Conservation (phyloP, 805 yeast genomes). For the Geotrichum ghanense region DNA sequence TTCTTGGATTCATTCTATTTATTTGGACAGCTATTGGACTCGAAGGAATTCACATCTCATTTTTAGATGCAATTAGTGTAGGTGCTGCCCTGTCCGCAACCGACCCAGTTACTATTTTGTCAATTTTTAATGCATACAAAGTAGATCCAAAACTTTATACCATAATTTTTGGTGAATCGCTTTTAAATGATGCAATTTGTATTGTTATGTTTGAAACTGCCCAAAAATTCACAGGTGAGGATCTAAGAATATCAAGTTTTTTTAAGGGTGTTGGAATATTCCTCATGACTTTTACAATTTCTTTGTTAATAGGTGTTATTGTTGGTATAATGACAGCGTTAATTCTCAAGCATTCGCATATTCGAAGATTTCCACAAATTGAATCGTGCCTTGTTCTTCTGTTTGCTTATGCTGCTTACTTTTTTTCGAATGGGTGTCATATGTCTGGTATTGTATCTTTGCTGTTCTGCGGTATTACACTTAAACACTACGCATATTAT, state of each 20-base stretch:
- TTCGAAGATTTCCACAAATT: slow-evolving; percentile 90
- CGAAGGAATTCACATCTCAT: slow-evolving; percentile 78
- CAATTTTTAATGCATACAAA: slow-evolving; percentile 93
- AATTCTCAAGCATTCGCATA: slow-evolving; percentile 80
- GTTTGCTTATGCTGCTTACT: slow-evolving; percentile 91
- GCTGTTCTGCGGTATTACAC: slow-evolving; percentile 89
- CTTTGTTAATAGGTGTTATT: slow-evolving; percentile 78
- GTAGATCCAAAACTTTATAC: slow-evolving; percentile 97
- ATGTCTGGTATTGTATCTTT: slow-evolving; percentile 98
- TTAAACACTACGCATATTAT: slow-evolving; percentile 93
- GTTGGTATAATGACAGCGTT: slow-evolving; percentile 85
- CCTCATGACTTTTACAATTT: slow-evolving; percentile 83
- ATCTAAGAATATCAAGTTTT: slow-evolving; percentile 40
- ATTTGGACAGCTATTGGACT: slow-evolving; percentile 88
- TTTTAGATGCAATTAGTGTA: slow-evolving; percentile 94
- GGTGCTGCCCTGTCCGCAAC: slow-evolving; percentile 98
- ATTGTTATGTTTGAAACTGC: slow-evolving; percentile 99
- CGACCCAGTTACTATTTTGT: slow-evolving; percentile 93
- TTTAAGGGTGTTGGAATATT: slow-evolving; percentile 92
- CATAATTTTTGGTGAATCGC: slow-evolving; percentile 91
- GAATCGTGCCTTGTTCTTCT: slow-evolving; percentile 87
- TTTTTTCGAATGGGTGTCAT: slow-evolving; percentile 97
- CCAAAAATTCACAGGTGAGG: slow-evolving; percentile 86
- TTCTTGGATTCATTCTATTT: slow-evolving; percentile 75
- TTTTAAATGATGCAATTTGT: slow-evolving; percentile 93